Base-by-base conservation (phyloP, 2,329 filamentous ascomycete species). In the Sarocladium kiliense region DNA sequence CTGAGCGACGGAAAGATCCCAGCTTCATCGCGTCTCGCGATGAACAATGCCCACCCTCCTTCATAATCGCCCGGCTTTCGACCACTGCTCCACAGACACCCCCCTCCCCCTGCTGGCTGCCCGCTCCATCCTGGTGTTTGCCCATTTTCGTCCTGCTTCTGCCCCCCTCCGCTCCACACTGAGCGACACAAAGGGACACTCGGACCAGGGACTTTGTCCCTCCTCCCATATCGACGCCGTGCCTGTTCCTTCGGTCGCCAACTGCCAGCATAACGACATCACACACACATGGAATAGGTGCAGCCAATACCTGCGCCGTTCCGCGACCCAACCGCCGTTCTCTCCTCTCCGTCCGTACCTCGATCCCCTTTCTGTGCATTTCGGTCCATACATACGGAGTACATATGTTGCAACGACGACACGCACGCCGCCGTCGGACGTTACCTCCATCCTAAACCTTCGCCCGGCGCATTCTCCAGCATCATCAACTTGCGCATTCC, bases 141-240 rank as follows among this genome's bases (percentile, higher is more conserved):
- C 53, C 36, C 53, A 54, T 54, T 30, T 45, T 54, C 53, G 41
- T 54, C 14, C 53, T 54, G n/a, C 19, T 54, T 10, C 18, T 32
- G 25, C 44, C 47, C 44, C 44, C 47, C 47, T 51, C 44, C 44
- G 47, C 47, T 51, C 47, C 47, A 51, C 47, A 51, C 47, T 34
- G 27, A 19, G 47, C 47, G 47, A 51, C 27, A 27, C 47, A 51
- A 51, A 51, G 26, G 47, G 26, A 34, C 47, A 51, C n/a, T 23
- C 26, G 30, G 19, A n/a, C 27, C n/a, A 51, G 47, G 47, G 47
- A 51, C 47, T 51, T 51, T 51, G 47, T 51, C n/a, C 19, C 47
- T 34, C 47, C 26, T 32, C 26, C 27, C 12, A n/a, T 19, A 30
- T 19, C 36, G 25, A 49, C 44, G 27, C 23, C 25, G 16, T 49